Base-by-base conservation (phyloP, 306 rosid species). In the Cucurbita argyrosperma region DNA sequence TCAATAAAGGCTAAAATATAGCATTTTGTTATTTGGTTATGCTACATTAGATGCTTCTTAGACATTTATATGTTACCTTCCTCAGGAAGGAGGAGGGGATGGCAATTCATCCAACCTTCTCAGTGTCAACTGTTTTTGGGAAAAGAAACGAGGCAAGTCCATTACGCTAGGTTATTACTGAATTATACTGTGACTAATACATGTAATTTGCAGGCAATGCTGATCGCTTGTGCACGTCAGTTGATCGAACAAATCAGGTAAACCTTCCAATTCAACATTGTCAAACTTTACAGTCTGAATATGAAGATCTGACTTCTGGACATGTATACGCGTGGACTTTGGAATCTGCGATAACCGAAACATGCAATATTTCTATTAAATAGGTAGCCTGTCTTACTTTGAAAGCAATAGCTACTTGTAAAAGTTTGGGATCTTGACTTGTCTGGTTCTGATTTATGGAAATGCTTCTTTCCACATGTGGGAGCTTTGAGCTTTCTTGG, bases 61-160 rank as follows among this genome's bases (percentile, higher is more conserved):
- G 15, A 70, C 46, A 51, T 38, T 35, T 70, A 35, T 70, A 30
- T 51, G 26, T 70, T 10, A 1, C 15, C 51, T 14, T 75, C 66
- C 47, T 49, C 87, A 90, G 97, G 84, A 90, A 90, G 81, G 96
- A 90, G 80, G 97, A 90, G 84, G 97, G 94, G 77, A 82, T 87
- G 80, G 75, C 96, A 69, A 84, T 83, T 19, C 82, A 85, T 71
- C 90, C 98, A 68, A 94, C 96, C 4, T 92, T 87, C 87, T 85
- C 82, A 0, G 96, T 94, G 60, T 91, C 99, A 53, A 84, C 90
- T 45, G 74, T 94, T 75, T 91, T 91, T 77, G 99, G 99, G 61
- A 94, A 94, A 86, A 82, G 99, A 62, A 92, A 94, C 50, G 99
- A 94, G 90, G 99, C 91, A 79, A 80, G 83, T 23, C 58, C 47